Conservation (phyloP, 108 stramenopile genomes). For the Asterionellopsis glacialis region DNA sequence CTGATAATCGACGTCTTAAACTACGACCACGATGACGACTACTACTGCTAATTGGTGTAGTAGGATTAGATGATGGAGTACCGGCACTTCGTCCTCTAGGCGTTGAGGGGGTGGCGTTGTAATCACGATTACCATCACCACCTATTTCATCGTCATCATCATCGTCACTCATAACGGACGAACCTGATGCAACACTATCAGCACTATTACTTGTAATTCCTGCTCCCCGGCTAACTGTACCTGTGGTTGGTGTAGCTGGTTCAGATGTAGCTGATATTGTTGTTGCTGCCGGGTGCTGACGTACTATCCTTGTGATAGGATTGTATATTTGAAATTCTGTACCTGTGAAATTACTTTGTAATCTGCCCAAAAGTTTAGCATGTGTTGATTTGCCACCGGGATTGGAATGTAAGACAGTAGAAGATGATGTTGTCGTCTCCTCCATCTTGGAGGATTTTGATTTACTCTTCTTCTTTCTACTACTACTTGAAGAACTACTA, state of each 20-base stretch:
- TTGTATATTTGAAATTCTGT: conserved; percentile 85
- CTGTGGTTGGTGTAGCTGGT: background rate
- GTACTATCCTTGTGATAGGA: conserved; percentile 7
- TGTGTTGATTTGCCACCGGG: conserved; percentile 16
- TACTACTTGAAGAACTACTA: background rate
- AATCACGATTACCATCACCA: background rate
- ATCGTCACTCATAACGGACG: background rate
- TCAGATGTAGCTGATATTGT: conserved; percentile 3
- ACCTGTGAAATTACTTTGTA: conserved; percentile 82
- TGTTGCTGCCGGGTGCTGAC: conserved; percentile 21
- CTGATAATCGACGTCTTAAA: too few relatives aligned
- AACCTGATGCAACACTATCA: too few relatives aligned
- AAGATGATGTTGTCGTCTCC: background rate
- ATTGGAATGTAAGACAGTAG: background rate
- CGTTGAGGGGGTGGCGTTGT: background rate
- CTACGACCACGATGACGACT: too few relatives aligned
- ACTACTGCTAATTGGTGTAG: too few relatives aligned
- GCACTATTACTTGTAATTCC: too few relatives aligned
- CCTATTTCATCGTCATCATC: background rate
- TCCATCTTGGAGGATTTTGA: background rate
- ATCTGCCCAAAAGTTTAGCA: conserved; percentile 37
- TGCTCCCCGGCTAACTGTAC: too few relatives aligned
- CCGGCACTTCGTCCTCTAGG: too few relatives aligned
- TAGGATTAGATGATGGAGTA: too few relatives aligned
- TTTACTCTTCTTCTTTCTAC: background rate